Percentiles rank a stretch among this genome's conserved stretches.
phyloP scores from a whole-genome alignment of 2,329 filamentous ascomycete species.

The Alternaria brassicae region DNA sequence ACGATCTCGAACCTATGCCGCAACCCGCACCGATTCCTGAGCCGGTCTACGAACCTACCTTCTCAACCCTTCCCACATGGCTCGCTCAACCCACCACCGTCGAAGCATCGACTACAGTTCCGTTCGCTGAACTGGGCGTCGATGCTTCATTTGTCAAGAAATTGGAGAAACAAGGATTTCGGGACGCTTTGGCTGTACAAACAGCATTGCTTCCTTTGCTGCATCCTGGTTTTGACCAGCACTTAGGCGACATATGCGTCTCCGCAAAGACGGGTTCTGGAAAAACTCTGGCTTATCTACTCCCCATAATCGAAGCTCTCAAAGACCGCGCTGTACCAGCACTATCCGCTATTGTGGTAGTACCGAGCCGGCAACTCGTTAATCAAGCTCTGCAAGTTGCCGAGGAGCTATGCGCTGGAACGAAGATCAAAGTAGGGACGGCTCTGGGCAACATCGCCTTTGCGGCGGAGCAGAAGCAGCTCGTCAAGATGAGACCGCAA shows the following conservation, averaged over 20 bases:
- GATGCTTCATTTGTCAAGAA: conserved; percentile 65
- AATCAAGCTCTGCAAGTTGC: conserved; percentile 82
- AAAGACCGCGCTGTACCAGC: conserved; percentile 69
- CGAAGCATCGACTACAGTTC: conserved; percentile 63
- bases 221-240: conserved; percentile 67
- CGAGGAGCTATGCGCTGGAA: conserved; percentile 73
- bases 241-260: conserved; percentile 81
- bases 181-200: conserved; percentile 79
- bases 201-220: conserved; percentile 81
- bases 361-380: conserved; percentile 90
- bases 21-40: conserved; percentile 72
- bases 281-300: conserved; percentile 89
- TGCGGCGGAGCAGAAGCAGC: conserved; percentile 65
- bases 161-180: conserved; percentile 73
- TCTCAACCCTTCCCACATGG: conserved; percentile 82
- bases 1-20: conserved; percentile 81
- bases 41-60: conserved; percentile 67
- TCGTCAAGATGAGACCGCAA: conserved; percentile 64
- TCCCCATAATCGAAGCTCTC: conserved; percentile 83
- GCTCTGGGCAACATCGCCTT: conserved; percentile 83
- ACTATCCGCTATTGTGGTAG: conserved; percentile 80
- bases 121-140: conserved; percentile 72
- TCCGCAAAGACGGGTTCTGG: conserved; percentile 95
- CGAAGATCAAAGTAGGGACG: conserved; percentile 77
- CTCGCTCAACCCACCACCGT: conserved; percentile 77